Percentiles rank a stretch among this genome's conserved stretches.
These are phyloP conservation scores for Paratinospora sagittata DNA, from an alignment of 164 flowering plant genomes.

Conservation along the genomic window DNA sequence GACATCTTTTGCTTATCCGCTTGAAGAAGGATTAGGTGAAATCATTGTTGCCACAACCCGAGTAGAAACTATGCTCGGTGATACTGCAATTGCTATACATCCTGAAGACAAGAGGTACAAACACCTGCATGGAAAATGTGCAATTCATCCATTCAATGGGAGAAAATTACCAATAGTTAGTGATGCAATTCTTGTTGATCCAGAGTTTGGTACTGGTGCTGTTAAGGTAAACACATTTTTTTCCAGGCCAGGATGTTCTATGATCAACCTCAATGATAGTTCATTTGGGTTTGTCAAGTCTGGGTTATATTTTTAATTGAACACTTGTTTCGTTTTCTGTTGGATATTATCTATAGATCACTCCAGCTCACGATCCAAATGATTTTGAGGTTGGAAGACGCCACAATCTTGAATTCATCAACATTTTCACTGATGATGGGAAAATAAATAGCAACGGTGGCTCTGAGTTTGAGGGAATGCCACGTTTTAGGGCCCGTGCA, in stretches of 20 bases:
- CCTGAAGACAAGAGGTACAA: conserved; percentile 75
- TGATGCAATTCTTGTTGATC: conserved; percentile 83
- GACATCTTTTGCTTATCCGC: conserved; percentile 95
- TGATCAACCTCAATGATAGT: not conserved
- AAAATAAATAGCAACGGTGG: conserved; percentile 86
- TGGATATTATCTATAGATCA: conserved; percentile 49
- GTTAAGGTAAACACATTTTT: conserved; percentile 57
- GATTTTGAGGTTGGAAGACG: conserved; percentile 98
- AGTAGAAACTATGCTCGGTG: conserved; percentile 98
- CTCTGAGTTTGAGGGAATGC: conserved; percentile 74
- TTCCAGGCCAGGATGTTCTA: not conserved
- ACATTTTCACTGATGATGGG: conserved; percentile 93
- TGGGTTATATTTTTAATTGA: not conserved
- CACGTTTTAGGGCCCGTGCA: conserved; percentile 83
- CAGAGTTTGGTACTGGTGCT: conserved; percentile 90
- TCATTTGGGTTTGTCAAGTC: not conserved
- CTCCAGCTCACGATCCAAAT: conserved; percentile 98
- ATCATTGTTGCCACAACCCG: conserved; percentile 96
- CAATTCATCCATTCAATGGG: conserved; percentile 90
- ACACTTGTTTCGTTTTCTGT: not conserved
- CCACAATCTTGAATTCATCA: conserved; percentile 75
- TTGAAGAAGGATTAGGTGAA: conserved; percentile 67
- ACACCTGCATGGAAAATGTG: conserved; percentile 78
- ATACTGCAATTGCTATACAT: conserved; percentile 93
- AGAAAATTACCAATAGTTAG: conserved; percentile 79